Evolutionary conservation across 495 filamentous ascomycete species (phyloP), one percentile per base, ranked within the genome.

Genomic region (Penicillium bialowiezense): DNA sequence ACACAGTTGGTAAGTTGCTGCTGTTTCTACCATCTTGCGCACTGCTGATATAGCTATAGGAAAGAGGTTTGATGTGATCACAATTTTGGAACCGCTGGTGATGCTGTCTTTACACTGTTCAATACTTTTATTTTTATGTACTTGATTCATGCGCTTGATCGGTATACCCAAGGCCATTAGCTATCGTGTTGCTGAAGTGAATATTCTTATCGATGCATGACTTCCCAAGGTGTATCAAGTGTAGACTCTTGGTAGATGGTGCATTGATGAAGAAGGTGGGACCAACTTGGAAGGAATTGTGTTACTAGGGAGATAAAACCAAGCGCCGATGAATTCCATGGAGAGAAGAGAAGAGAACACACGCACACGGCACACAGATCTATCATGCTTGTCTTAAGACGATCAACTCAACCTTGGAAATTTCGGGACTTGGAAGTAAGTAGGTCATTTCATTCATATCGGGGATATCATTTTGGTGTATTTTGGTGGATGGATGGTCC

Each of bases 1-100:
- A 35, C 79, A 77, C 62, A 75, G 67, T 39, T 86, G 82, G 84
- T 74, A 65, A 9, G 63, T 60, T 26, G 32, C 2, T 33, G 13
- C 8, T 7, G 5, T 15, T 18, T 10, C 21, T 2, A n/a, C 39
- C 18, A n/a, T 4, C 18, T 14, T 7, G 1, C 18, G 4, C 15
- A 7, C 47, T 39, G 19, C 48, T 59, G 40, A 54, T 42, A 18
- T 3, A 17, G 15, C 7, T 21, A 41, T 29, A 61, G 50, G 59
- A 62, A 62, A 44, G 58, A 63, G 42, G 57, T 63, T 45, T 63
- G 45, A 50, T 23, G 2, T n/a, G 19, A 3, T 9, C 17, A 31
- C 6, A 18, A 19, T n/a, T 29, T 12, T 12, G 21, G 15, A 41
- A 7, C 3, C 21, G 15, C 10, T 7, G 5, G 10, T 19, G 14